phyloP scores from a whole-genome alignment of 2,329 filamentous ascomycete genomes.

The Alternaria arbusti region DNA sequence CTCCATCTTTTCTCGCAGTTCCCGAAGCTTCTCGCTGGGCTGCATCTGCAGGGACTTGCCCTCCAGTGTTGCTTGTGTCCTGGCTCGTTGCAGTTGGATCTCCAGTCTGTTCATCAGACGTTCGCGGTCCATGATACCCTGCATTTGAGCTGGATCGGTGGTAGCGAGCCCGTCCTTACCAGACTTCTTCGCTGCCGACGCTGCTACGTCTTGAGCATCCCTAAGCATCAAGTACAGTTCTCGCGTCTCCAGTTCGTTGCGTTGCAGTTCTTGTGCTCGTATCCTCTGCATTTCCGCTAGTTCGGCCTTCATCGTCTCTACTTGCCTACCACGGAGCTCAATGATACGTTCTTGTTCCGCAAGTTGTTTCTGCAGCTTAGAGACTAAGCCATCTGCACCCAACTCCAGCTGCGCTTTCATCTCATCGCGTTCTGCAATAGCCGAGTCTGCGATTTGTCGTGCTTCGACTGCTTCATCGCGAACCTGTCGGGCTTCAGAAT shows the following conservation, averaged over 20 bases:
- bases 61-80: conserved; percentile 97
- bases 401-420: conserved; percentile 87
- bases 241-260: conserved; percentile 93
- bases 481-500: conserved; percentile 90
- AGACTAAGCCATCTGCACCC: conserved; percentile 90
- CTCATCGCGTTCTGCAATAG: conserved; percentile 95
- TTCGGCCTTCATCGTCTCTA: conserved; percentile 87
- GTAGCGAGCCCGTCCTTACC: conserved; percentile 61
- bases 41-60: conserved; percentile 85
- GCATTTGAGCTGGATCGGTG: conserved; percentile 77
- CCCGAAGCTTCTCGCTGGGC: conserved; percentile 89
- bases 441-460: conserved; percentile 90
- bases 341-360: conserved; percentile 92
- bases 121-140: conserved; percentile 92
- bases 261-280: conserved; percentile 86
- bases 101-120: conserved; percentile 91
- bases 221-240: conserved; percentile 98
- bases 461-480: conserved; percentile 90
- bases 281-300: conserved; percentile 85
- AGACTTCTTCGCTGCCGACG: conserved; percentile 75
- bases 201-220: conserved; percentile 94
- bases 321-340: conserved; percentile 83
- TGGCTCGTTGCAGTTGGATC: conserved; percentile 93
- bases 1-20: conserved; percentile 95
- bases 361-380: conserved; percentile 91